Conservation (phyloP, 768 basidiomycete species). For the Erythrobasidium yunnanense region DNA sequence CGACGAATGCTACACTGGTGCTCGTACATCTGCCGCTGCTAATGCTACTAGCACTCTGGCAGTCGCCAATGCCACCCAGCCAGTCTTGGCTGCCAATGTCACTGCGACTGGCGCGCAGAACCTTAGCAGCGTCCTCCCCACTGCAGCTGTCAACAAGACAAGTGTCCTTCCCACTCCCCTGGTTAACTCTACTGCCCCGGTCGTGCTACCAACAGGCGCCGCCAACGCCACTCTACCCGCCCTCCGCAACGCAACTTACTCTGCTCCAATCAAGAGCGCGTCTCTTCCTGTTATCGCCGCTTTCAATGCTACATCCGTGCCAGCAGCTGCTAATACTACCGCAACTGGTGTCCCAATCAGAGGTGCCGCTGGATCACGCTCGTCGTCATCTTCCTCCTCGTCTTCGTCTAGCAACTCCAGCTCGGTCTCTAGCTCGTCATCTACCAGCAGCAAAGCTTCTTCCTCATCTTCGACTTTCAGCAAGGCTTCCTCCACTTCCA, state of each 20-base stretch:
- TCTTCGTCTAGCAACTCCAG: background rate
- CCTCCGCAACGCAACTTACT: background rate
- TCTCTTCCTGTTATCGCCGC: background rate
- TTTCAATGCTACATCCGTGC: background rate
- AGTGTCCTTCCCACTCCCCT: background rate
- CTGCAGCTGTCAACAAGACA: background rate
- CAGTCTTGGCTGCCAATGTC: background rate
- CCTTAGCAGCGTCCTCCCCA: background rate
- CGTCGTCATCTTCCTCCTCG: background rate
- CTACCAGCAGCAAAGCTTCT: background rate
- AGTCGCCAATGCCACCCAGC: no score
- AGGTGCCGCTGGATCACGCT: background rate
- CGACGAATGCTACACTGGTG: background rate
- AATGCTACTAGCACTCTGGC: background rate
- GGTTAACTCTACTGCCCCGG: background rate
- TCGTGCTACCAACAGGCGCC: background rate
- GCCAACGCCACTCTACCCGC: background rate
- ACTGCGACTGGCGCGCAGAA: background rate
- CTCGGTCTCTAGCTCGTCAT: background rate
- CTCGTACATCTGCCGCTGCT: background rate
- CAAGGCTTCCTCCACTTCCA: background rate
- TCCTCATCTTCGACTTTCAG: background rate
- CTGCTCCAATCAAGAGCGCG: background rate
- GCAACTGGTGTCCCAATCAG: background rate
- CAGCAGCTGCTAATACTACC: background rate